Base-by-base conservation (phyloP, 2,329 filamentous ascomycete species). In the Lachnellula subtilissima region DNA sequence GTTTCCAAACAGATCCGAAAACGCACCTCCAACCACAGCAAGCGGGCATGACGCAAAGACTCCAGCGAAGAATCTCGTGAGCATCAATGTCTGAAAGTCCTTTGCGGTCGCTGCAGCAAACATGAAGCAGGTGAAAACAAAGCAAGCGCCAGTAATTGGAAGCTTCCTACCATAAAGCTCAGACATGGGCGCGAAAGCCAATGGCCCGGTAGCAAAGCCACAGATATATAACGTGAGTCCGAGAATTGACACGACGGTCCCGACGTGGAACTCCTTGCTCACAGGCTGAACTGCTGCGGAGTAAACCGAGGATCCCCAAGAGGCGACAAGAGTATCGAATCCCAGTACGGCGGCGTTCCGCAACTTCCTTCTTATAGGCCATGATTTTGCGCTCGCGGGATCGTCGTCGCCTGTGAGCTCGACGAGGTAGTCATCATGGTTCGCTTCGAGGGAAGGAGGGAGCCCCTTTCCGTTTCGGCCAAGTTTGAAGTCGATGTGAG, bases 1-100 rank as follows among this genome's bases (percentile, higher is more conserved):
- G 0, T 85, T 76, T 0, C 77, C 71, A 70, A 77, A 89, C 32
- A 89, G 72, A 69, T 89, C 86, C 23, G 80, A 81, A 15, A 89
- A 67, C 0, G 87, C 85, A 35, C 78, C 79, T n/a, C 75, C 76
- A 1, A 78, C 74, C 45, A 81, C 75, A 2, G 75, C 74, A 8
- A 81, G 69, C 3, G 78, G 73, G 7, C 76, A 73, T 53, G 72
- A 75, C 2, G 76, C 80, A 60, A 81, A 81, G 3, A 79, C 58
- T 2, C 81, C 81, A 1, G 73, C 71, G 8, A 84, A 70, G 62
- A 84, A 84, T 0, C 81, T 76, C 55, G 72, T 76, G 7, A 83
- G 57, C 63, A 84, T 71, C 51, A 83, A 74, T 0, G 79, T 82
- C 43, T 78, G 64, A 1, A 82, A 54, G 56, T 83, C 80, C 48